Evolutionary conservation across 2,329 filamentous ascomycete species (phyloP), one percentile per base, ranked within the genome.

Genomic region (Arthrobotrys megalospora): DNA sequence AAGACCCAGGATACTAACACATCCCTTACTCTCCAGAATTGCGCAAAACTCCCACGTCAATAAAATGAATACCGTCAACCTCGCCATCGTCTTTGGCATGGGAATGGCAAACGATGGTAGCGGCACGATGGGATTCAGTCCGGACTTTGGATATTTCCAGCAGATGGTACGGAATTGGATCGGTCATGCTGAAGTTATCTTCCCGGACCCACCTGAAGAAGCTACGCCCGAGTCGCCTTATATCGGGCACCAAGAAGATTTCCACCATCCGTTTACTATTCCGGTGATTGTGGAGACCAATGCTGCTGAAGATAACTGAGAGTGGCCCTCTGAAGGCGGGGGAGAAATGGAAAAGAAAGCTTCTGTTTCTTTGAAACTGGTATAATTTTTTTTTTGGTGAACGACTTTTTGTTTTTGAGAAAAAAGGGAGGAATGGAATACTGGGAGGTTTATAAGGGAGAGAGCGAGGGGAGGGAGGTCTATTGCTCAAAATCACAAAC

Each of bases 31-130:
- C 53, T 43, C 10, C 69, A 82, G 81, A 67, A 81, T 82, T 55
- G 80, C 81, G n/a, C 52, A 76, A 58, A 82, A 82, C 60, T 75
- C 80, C 16, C 38, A 67, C 10, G 80, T 81, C 47, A 82, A 82
- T 67, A 82, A 81, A 53, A 82, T 82, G 81, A 80, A 80, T 67
- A 80, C 81, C 2, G 81, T 82, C 50, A 82, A 82, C 45, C 80
- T 82, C 24, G 81, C 81, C 14, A 82, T 82, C 67, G 81, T 82
- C 28, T 82, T 82, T 52, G 81, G 81, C n/a, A 82, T 82, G 81
- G 81, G 81, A 14, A 80, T 82, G 65, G 81, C 81, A 11, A 81
- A 80, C n/a, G 79, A 79, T 52, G 76, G 80, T 24, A 80, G 80
- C 38, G 80, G 79, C 50, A 79, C 80, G 11, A 64, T 81, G 52